Base-by-base conservation (phyloP, 306 rosid species). In the Cucumis hystrix region DNA sequence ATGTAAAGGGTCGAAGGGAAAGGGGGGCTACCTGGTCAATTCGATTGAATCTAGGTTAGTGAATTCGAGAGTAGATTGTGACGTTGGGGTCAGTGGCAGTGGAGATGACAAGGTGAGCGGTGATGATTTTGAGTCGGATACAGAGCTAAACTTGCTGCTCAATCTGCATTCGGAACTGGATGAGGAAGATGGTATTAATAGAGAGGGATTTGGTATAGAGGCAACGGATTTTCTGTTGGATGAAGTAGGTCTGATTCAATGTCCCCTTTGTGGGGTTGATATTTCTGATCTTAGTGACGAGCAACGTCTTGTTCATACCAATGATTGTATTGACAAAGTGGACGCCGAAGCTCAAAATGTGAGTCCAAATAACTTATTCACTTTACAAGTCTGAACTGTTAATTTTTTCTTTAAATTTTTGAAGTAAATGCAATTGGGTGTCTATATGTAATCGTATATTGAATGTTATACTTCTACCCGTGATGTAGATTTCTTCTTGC, bases 261-360 rank as follows among this genome's bases (percentile, higher is more conserved):
- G 98, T 78, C 98, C 98, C 28, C 86, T 94, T 0, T 94, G 98
- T 43, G 89, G 86, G 17, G 76, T 79, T 72, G 98, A 93, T 69
- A 88, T 93, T 77, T 89, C 97, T 15, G 80, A 85, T 72, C 83
- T 93, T 79, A 84, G 84, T 0, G 82, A 86, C 40, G 90, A 89
- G 55, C 78, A 86, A 16, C 88, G 97, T 33, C 81, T 88, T 81
- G 77, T 86, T 37, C 97, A 93, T 62, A 88, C 91, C 79, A 93
- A 93, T 58, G 77, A 80, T 16, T 93, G 98, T 83, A 90, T 93
- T 23, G 96, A 91, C 81, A 80, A 78, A 76, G 80, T 55, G 20
- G 90, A 84, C 47, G 76, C 67, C 76, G 71, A 41, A 71, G 82
- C 79, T 80, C 84, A 76, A 70, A 82, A 83, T 40, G 98, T 90